Evolutionary conservation across 495 filamentous ascomycete genomes (phyloP).

Genomic region (Talaromyces ruber): DNA sequence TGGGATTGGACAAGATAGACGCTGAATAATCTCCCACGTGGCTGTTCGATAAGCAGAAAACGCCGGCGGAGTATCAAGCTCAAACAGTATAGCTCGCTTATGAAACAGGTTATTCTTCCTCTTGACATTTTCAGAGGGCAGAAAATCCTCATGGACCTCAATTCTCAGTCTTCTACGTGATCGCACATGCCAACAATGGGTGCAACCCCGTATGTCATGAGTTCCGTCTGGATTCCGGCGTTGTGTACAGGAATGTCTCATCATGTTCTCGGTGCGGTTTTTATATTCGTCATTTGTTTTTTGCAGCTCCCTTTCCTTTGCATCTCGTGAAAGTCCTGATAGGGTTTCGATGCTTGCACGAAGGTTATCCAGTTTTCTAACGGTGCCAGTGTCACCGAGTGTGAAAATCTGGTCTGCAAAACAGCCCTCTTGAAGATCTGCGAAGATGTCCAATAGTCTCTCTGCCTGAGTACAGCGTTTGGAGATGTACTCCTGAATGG

Average conservation of each 20-base stretch:
- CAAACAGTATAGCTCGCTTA: conserved; percentile 44
- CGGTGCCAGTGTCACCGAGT: conserved; percentile 11
- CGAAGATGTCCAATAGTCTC: conserved; percentile 32
- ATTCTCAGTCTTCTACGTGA: conserved; percentile 39
- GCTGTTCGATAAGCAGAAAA: conserved; percentile 45
- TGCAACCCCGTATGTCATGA: conserved; percentile 22
- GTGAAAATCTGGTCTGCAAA: conserved; percentile 40
- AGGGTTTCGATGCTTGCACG: conserved; percentile 21
- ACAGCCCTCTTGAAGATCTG: conserved; percentile 20
- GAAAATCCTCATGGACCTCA: conserved; percentile 48
- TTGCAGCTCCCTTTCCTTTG: conserved; percentile 33
- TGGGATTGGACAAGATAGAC: conserved; percentile 19
- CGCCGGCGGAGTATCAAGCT: conserved; percentile 36
- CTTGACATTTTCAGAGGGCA: conserved; percentile 26
- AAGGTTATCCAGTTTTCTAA: conserved; percentile 15
- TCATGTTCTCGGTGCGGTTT: conserved; percentile 22
- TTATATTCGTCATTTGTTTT: conserved; percentile 27
- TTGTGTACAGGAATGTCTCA: conserved; percentile 15
- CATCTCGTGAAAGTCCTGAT: conserved; percentile 11
- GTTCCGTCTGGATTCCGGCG: conserved; percentile 12
- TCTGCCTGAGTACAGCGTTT: conserved; percentile 15
- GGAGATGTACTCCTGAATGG: conserved; percentile 38
- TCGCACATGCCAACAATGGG: conserved; percentile 22
- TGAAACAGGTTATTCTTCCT: conserved; percentile 2
- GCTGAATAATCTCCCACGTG: conserved; percentile 34